Percentiles rank a stretch among this genome's conserved stretches.
Conservation (phyloP, 2,329 filamentous ascomycete genomes). For the Sporothrix dimorphospora region DNA sequence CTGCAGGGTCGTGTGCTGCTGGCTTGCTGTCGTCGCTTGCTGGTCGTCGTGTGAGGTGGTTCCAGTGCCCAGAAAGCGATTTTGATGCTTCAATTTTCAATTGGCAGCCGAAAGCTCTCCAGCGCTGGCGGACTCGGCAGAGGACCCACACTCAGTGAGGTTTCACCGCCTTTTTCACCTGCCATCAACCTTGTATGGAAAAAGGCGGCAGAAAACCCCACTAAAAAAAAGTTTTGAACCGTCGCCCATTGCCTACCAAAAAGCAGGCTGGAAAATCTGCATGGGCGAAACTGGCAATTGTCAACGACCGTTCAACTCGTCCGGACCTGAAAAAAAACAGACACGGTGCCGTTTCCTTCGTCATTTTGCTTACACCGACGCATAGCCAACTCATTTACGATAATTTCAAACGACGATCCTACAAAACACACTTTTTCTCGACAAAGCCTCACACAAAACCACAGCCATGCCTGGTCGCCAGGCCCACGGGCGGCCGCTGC, state of each 20-base stretch:
- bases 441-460: background rate
- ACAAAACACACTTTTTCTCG: background rate
- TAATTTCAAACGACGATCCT: background rate
- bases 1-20: background rate
- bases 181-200: background rate
- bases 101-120: background rate
- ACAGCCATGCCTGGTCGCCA: conserved; percentile 59
- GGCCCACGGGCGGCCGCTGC: conserved; percentile 58
- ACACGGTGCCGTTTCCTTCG: no score
- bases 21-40: background rate
- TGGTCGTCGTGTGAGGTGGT: conserved; percentile 7
- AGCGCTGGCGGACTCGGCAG: background rate
- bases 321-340: background rate
- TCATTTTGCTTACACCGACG: no score
- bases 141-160: background rate
- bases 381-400: background rate
- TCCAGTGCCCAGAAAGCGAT: background rate
- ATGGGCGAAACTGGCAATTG: background rate
- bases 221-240: conserved; percentile 29
- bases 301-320: background rate
- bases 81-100: conserved; percentile 17
- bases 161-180: conserved; percentile 31
- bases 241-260: conserved; percentile 4
- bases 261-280: conserved; percentile 13
- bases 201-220: conserved; percentile 33